These are phyloP conservation scores for Candolleomyces efflorescens DNA, from an alignment of 768 basidiomycete species.

Conservation along the genomic window DNA sequence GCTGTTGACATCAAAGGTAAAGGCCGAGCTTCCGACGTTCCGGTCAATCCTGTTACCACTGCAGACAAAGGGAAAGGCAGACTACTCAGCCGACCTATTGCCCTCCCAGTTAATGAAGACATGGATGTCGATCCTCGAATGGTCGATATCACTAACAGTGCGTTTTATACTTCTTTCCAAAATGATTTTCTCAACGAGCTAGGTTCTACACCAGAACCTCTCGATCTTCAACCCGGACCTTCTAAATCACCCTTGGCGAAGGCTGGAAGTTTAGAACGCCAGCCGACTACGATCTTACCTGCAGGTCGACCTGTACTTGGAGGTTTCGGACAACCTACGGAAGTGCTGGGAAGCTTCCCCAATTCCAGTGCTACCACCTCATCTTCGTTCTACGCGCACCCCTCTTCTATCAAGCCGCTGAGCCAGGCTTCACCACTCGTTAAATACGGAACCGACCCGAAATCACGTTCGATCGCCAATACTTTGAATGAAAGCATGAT, in stretches of 20 bases:
- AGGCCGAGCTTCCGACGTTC: constrained; percentile 22
- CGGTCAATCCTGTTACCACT: neutral
- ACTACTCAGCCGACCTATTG: constrained; percentile 9
- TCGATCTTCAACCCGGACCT: neutral
- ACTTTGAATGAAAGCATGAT: neutral
- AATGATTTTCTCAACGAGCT: neutral
- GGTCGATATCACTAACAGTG: constrained; percentile 47
- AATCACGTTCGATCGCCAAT: constrained; percentile 1
- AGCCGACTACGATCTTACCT: constrained; percentile 14
- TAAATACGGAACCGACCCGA: constrained; percentile 2
- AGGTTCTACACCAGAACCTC: constrained; percentile 8
- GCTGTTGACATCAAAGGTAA: constrained; percentile 23
- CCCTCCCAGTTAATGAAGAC: constrained; percentile 2
- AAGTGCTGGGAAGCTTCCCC: constrained; percentile 19
- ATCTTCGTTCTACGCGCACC: neutral
- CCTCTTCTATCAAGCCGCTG: neutral
- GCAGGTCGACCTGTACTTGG: constrained; percentile 12
- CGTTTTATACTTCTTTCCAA: constrained; percentile 5
- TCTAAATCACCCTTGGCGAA: constrained; percentile 3
- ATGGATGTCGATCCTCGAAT: constrained; percentile 26
- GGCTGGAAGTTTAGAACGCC: constrained; percentile 13
- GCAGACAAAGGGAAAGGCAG: neutral
- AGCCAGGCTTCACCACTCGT: neutral
- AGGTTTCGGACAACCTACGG: constrained; percentile 31
- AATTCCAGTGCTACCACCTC: neutral